A percentile compares a stretch with the other conserved stretches of the same genome.
Conservation (phyloP, 495 filamentous ascomycete genomes). For the Neurospora sp. region DNA sequence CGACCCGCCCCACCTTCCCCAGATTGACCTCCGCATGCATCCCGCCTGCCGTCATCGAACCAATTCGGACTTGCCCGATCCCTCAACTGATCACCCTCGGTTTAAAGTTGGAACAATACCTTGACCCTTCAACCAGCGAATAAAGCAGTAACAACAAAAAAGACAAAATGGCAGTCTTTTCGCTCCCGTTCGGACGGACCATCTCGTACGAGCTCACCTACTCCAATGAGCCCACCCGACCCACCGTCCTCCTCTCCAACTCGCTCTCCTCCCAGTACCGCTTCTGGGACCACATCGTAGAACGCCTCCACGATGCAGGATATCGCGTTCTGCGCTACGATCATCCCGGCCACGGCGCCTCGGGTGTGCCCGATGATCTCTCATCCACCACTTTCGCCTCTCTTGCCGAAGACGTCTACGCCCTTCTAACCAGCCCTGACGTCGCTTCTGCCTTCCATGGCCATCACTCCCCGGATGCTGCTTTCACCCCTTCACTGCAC, state of each 20-base stretch:
- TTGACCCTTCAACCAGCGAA: neutral
- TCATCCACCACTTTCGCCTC: constrained; percentile 19
- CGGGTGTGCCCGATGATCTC: constrained; percentile 14
- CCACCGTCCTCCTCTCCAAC: constrained; percentile 20
- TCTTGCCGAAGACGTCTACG: constrained; percentile 21
- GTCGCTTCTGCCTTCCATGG: constrained; percentile 4
- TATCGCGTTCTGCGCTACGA: constrained; percentile 25
- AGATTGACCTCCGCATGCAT: neutral
- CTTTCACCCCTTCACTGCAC: constrained; percentile 8
- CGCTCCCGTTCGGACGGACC: constrained; percentile 8
- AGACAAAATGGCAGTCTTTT: neutral
- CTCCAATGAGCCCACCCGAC: constrained; percentile 2
- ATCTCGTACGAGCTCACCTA: constrained; percentile 8
- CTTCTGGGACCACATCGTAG: constrained; percentile 21
- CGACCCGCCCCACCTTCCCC: neutral
- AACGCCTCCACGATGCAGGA: constrained; percentile 12
- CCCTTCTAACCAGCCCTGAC: constrained; percentile 13
- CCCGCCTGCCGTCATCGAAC: neutral
- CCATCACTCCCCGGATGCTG: neutral
- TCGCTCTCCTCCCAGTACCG: constrained; percentile 12
- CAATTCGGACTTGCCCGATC: too few relatives aligned
- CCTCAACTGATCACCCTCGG: neutral
- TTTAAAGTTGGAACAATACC: neutral
- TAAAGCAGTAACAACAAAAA: neutral
- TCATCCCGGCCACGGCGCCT: constrained; percentile 25